These are phyloP conservation scores for Delitschia confertaspora DNA, from an alignment of 495 filamentous ascomycete genomes.

Conservation along the genomic window DNA sequence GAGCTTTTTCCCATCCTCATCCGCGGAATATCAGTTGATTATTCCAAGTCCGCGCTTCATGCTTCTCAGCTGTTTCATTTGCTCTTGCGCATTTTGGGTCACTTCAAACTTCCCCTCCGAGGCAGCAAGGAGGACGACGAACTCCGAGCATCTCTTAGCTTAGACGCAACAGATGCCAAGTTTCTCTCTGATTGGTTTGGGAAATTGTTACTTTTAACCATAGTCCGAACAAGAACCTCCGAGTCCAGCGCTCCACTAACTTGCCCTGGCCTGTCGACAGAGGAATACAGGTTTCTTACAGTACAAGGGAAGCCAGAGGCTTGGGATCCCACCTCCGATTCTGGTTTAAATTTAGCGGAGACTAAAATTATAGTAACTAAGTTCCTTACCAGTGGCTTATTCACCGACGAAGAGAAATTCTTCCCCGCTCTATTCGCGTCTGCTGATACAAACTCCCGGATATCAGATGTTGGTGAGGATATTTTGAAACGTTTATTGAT, in stretches of 20 bases:
- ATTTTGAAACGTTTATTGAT: constrained; percentile 64
- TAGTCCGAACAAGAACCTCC: constrained; percentile 21
- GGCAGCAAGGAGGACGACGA: constrained; percentile 68
- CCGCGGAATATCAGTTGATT: constrained; percentile 57
- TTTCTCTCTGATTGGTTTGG: constrained; percentile 72
- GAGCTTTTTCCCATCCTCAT: constrained; percentile 64
- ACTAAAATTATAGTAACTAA: constrained; percentile 58
- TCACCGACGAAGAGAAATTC: constrained; percentile 68
- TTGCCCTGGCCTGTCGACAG: constrained; percentile 60
- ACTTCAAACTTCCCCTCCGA: constrained; percentile 62
- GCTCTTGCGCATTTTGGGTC: constrained; percentile 61
- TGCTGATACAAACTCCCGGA: constrained; percentile 68
- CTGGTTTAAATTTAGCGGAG: constrained; percentile 58
- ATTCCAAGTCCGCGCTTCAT: constrained; percentile 52
- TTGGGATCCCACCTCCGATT: constrained; percentile 52
- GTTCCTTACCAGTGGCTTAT: constrained; percentile 77
- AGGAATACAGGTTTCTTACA: constrained; percentile 67
- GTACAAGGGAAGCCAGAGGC: constrained; percentile 56
- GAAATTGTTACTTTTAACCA: constrained; percentile 66
- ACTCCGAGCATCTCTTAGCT: constrained; percentile 54
- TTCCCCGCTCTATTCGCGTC: constrained; percentile 76
- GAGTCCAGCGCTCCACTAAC: constrained; percentile 28
- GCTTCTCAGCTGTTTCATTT: constrained; percentile 73
- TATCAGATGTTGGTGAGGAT: constrained; percentile 74
- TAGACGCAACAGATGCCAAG: constrained; percentile 60